Percentiles rank a stretch among this genome's conserved stretches.
phyloP scores from a whole-genome alignment of 2,329 filamentous ascomycete species.

The Stachybotrys echinatus region DNA sequence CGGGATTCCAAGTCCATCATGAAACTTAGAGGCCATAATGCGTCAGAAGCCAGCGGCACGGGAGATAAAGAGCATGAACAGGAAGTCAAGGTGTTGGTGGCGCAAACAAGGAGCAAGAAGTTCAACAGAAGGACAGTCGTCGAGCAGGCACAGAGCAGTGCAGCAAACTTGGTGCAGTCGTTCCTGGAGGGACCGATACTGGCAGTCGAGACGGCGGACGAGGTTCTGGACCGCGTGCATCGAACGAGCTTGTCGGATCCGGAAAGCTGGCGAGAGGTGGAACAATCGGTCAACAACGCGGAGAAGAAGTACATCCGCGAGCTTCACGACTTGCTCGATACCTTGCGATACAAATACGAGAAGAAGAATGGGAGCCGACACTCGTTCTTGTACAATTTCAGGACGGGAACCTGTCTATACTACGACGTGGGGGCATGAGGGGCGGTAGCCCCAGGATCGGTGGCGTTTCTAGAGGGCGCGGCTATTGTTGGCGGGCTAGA shows the following conservation, averaged over 20 bases:
- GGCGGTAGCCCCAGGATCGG: too few relatives aligned
- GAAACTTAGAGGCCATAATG: constrained; percentile 28
- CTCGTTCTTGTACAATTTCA: constrained; percentile 88
- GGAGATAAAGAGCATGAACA: constrained; percentile 45
- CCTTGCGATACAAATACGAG: constrained; percentile 55
- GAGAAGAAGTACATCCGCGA: constrained; percentile 81
- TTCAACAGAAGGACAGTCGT: constrained; percentile 83
- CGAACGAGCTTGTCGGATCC: constrained; percentile 71
- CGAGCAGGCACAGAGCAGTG: constrained; percentile 63
- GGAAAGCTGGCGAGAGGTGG: constrained; percentile 77
- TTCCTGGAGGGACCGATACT: constrained; percentile 76
- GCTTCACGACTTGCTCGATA: constrained; percentile 69
- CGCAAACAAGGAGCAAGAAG: constrained; percentile 83
- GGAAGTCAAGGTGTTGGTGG: constrained; percentile 79
- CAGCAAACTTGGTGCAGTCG: constrained; percentile 59
- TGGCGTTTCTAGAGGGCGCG: too few relatives aligned
- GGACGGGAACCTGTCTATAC: constrained; percentile 77
- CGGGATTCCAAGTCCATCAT: constrained; percentile 58
- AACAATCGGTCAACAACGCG: constrained; percentile 69
- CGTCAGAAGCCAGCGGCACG: constrained; percentile 18
- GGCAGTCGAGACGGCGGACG: constrained; percentile 83
- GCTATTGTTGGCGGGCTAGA: too few relatives aligned
- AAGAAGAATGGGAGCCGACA: constrained; percentile 53
- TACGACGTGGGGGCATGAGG: constrained; percentile 61
- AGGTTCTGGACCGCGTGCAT: constrained; percentile 70